A percentile compares a stretch with the other conserved stretches of the same genome.
phyloP scores from a whole-genome alignment of 768 basidiomycete species.

The Mycena polygramma region DNA sequence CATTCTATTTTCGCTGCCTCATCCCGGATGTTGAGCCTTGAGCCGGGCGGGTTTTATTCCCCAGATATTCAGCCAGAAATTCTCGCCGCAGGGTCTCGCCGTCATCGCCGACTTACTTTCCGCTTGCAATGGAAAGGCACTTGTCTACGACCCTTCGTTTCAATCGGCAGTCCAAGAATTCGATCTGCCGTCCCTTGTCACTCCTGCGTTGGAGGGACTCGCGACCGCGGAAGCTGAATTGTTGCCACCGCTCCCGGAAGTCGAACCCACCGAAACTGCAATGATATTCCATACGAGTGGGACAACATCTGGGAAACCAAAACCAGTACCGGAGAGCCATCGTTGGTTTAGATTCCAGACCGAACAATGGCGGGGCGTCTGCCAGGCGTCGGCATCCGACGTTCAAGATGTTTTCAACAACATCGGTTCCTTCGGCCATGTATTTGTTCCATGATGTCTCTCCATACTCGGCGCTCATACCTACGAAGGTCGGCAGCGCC shows the following conservation, averaged over 20 bases:
- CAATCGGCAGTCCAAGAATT: not conserved
- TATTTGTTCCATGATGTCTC: too few relatives aligned
- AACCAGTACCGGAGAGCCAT: constrained; percentile 41
- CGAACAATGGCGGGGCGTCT: not conserved
- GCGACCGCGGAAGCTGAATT: too few relatives aligned
- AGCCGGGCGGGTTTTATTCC: constrained; percentile 42
- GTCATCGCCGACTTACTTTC: constrained; percentile 1
- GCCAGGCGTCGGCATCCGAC: not conserved
- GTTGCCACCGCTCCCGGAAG: not conserved
- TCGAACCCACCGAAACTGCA: constrained; percentile 35
- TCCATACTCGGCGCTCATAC: too few relatives aligned
- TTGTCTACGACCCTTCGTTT: constrained; percentile 12
- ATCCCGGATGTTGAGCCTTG: constrained; percentile 37
- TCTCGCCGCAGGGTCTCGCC: not conserved
- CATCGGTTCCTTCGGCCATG: constrained; percentile 6
- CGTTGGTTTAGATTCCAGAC: not conserved
- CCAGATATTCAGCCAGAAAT: constrained; percentile 38
- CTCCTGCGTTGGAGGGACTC: too few relatives aligned
- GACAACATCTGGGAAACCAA: constrained; percentile 44
- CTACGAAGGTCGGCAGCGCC: too few relatives aligned
- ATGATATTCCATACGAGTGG: constrained; percentile 49
- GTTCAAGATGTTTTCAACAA: constrained; percentile 7
- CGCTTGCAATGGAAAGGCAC: not conserved
- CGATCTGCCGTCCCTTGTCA: not conserved
- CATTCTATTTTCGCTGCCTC: constrained; percentile 38